Evolutionary conservation across 1,284 basidiomycete species (phyloP).

Genomic region (Sutorius eximius): DNA sequence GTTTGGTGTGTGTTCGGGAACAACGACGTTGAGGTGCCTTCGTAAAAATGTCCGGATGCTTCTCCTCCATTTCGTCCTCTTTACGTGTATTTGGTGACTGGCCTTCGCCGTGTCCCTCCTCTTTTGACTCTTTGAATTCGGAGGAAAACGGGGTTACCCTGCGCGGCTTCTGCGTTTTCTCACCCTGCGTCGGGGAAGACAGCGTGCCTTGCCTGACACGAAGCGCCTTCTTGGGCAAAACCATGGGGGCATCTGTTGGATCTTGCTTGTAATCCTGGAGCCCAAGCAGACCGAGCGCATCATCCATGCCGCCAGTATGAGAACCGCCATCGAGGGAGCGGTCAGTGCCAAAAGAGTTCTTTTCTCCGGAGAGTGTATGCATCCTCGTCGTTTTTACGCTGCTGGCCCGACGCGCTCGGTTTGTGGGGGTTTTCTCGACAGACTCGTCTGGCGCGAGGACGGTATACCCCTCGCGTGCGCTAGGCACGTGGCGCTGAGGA

Average conservation of each 20-base stretch:
- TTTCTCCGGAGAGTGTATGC: neutral
- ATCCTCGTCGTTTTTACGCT: neutral
- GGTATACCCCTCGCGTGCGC: neutral
- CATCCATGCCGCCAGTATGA: neutral
- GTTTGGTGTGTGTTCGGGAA: constrained; percentile 9
- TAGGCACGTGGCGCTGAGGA: constrained; percentile 1
- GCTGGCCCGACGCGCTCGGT: neutral
- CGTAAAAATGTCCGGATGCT: constrained; percentile 17
- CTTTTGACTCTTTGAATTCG: constrained; percentile 1
- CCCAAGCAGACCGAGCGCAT: neutral
- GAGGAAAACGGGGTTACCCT: constrained; percentile 14
- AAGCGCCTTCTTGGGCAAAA: neutral
- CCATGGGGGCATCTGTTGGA: neutral
- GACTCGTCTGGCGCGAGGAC: neutral
- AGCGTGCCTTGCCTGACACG: neutral
- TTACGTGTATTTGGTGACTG: neutral
- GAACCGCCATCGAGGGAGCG: constrained; percentile 6
- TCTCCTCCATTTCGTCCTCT: neutral
- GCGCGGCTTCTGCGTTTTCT: neutral
- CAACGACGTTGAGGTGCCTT: constrained; percentile 15
- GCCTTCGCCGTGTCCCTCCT: neutral
- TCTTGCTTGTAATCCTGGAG: neutral
- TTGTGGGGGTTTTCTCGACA: neutral
- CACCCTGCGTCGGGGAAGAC: neutral
- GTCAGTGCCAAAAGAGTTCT: neutral